Conservation (phyloP, 2,329 filamentous ascomycete species). For the Camillea tinctor region DNA sequence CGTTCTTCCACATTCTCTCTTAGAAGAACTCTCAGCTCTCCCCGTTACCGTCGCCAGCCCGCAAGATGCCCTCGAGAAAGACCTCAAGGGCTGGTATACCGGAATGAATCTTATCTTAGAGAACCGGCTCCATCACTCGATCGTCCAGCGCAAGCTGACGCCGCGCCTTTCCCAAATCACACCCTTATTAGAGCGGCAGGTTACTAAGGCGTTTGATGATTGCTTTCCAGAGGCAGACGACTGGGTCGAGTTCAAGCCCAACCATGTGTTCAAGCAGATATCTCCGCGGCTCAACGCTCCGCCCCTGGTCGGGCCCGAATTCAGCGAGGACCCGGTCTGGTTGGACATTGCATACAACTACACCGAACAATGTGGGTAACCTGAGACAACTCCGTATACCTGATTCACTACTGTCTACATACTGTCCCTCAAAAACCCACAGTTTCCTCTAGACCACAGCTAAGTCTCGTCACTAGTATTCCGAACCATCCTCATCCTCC, state of each 20-base stretch:
- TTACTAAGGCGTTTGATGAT: not conserved
- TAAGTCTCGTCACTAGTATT: slow-evolving; percentile 5
- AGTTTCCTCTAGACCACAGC: not conserved
- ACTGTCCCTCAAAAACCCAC: not conserved
- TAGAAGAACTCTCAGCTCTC: slow-evolving; percentile 9
- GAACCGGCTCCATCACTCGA: slow-evolving; percentile 11
- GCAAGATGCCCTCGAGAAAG: slow-evolving; percentile 6
- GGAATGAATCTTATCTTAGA: slow-evolving; percentile 11
- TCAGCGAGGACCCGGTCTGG: slow-evolving; percentile 7
- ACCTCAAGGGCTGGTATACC: slow-evolving; percentile 13
- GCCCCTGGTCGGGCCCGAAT: slow-evolving; percentile 5
- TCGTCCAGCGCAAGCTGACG: slow-evolving; percentile 17
- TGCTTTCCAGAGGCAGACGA: slow-evolving; percentile 4
- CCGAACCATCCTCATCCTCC: slow-evolving; percentile 7
- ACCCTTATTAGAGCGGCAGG: slow-evolving; percentile 6
- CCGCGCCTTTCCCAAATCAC: slow-evolving; percentile 5
- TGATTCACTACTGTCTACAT: not conserved
- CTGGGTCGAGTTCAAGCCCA: slow-evolving; percentile 6
- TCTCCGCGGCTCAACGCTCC: slow-evolving; percentile 2
- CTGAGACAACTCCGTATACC: not conserved
- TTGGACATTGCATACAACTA: slow-evolving; percentile 5
- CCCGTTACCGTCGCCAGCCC: slow-evolving; percentile 10
- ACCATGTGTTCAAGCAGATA: slow-evolving; percentile 2
- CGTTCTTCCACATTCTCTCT: slow-evolving; percentile 4
- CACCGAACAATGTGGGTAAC: slow-evolving; percentile 7